Conservation (phyloP, 257 asterid species). For the Agastache rugosa region DNA sequence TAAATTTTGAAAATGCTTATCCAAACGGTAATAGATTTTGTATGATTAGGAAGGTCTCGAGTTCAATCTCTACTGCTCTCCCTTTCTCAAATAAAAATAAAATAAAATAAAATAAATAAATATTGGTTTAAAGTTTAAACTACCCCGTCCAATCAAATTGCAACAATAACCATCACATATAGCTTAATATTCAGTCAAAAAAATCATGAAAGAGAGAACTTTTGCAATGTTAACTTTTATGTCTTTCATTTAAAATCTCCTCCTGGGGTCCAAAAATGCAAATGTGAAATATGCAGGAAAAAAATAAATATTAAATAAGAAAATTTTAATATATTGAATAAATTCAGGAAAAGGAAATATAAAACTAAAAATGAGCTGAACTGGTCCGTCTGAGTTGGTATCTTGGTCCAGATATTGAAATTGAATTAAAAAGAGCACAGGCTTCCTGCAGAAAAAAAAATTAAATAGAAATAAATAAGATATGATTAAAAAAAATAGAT, state of each 20-base stretch:
- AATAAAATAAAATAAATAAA: too few species aligned
- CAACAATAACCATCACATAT: not conserved
- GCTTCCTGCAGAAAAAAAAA: conserved; percentile 39
- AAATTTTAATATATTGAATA: not conserved
- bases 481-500: not conserved
- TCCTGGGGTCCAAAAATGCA: not conserved
- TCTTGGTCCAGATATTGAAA: conserved; percentile 30
- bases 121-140: not conserved
- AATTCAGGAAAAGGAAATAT: not conserved
- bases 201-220: not conserved
- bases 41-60: too few species aligned
- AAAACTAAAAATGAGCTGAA: conserved; percentile 36
- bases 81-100: too few species aligned
- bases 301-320: not conserved
- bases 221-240: not conserved
- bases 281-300: not conserved
- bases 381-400: conserved; percentile 47
- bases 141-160: not conserved
- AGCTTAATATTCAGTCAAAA: not conserved
- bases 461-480: not conserved
- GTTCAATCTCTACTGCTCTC: too few species aligned
- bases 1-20: too few species aligned
- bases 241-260: not conserved
- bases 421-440: conserved; percentile 32
- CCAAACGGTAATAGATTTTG: too few species aligned